Conservation (phyloP, 2,329 filamentous ascomycete genomes). For the Arachnomyces sp. region DNA sequence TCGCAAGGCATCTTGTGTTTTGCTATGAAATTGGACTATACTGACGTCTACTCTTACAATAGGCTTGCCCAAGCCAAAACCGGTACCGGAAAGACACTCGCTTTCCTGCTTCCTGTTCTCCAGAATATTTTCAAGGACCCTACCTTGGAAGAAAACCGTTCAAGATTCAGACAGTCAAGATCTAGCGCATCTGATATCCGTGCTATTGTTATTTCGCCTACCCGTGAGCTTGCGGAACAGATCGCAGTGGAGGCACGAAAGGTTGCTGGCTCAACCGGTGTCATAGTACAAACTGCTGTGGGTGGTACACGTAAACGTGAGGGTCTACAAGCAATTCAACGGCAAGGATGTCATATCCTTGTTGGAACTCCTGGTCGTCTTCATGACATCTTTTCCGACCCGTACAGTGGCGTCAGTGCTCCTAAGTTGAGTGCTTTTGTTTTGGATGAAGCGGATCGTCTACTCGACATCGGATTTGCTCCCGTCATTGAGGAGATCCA, state of each 20-base stretch:
- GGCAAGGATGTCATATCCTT: slow-evolving; percentile 76
- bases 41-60: slow-evolving; percentile 8
- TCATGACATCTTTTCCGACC: slow-evolving; percentile 69
- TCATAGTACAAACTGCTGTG: slow-evolving; percentile 72
- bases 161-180: neutral
- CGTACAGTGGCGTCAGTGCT: slow-evolving; percentile 54
- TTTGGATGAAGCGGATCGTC: slow-evolving; percentile 60
- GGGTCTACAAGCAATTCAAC: slow-evolving; percentile 61
- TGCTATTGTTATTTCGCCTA: slow-evolving; percentile 55
- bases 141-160: slow-evolving; percentile 39
- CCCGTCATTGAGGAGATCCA: slow-evolving; percentile 58
- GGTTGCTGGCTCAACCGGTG: slow-evolving; percentile 56
- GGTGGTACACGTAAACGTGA: slow-evolving; percentile 74
- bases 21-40: slow-evolving; percentile 13
- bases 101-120: slow-evolving; percentile 79
- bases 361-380: slow-evolving; percentile 86
- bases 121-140: slow-evolving; percentile 69
- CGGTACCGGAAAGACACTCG: slow-evolving; percentile 92
- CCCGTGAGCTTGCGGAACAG: slow-evolving; percentile 57
- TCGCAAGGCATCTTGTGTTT: neutral
- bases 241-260: slow-evolving; percentile 65
- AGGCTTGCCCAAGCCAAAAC: slow-evolving; percentile 92
- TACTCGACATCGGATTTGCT: slow-evolving; percentile 62
- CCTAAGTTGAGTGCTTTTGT: slow-evolving; percentile 53
- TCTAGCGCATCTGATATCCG: slow-evolving; percentile 45